These are phyloP conservation scores for Botrytis aclada DNA, from an alignment of 2,329 filamentous ascomycete genomes.

Conservation along the genomic window DNA sequence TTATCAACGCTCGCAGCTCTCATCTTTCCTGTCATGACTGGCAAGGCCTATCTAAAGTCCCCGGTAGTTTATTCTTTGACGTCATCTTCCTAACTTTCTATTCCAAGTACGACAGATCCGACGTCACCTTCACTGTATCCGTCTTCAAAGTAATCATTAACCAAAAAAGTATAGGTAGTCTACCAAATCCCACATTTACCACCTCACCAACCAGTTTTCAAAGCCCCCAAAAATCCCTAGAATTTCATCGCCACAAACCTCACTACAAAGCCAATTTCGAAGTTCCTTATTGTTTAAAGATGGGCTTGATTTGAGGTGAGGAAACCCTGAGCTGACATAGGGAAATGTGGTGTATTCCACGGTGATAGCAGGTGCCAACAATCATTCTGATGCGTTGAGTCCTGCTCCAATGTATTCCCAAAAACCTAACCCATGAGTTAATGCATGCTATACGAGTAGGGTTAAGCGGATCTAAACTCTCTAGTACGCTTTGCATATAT, in stretches of 20 bases:
- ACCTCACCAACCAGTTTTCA: not conserved
- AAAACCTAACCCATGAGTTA: not conserved
- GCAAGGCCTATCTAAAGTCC: not conserved
- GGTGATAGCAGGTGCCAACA: not conserved
- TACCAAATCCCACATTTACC: not conserved
- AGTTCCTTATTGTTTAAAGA: not conserved
- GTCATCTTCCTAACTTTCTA: not conserved
- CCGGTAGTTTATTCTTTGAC: not conserved
- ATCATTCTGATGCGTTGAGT: not conserved
- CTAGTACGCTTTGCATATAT: not conserved
- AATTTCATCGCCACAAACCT: not conserved
- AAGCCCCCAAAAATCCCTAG: not conserved
- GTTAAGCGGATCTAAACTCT: not conserved
- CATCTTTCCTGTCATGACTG: not conserved
- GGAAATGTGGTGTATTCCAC: not conserved
- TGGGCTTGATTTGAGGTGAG: not conserved
- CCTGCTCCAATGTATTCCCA: not conserved
- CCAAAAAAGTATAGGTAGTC: not conserved
- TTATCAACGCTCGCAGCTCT: not conserved
- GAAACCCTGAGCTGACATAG: not conserved
- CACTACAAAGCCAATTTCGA: not conserved
- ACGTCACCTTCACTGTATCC: not conserved
- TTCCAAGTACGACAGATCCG: not conserved
- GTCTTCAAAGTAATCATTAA: not conserved
- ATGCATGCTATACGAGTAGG: not conserved